Evolutionary conservation across 495 filamentous ascomycete genomes (phyloP), one percentile per base, ranked within the genome.

Genomic region (Lindgomyces ingoldianus): DNA sequence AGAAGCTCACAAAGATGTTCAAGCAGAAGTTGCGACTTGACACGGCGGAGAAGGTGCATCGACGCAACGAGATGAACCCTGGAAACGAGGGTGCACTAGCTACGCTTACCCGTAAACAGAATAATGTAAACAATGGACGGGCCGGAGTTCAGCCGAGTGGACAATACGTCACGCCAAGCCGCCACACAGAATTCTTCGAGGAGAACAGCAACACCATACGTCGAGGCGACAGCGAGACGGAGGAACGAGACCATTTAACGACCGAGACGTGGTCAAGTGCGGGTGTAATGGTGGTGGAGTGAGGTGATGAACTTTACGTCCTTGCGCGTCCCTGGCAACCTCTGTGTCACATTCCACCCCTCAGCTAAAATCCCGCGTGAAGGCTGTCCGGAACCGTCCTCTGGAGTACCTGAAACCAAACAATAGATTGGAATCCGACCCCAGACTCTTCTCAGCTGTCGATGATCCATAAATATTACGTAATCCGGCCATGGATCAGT

Each of bases 21-120:
- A 55, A 73, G n/a, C 48, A 70, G 65, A 71, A 77, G 58, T 71
- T 72, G 67, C 59, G 78, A 77, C 60, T 73, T 78, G 72, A 82
- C 77, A 73, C 79, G 76, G 73, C 81, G 75, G 78, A 75, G 73
- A 74, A 70, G 57, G 79, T 78, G 71, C 81, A 79, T 76, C n/a
- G n/a, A n/a, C n/a, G n/a, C n/a, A n/a, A n/a, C n/a, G n/a, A n/a
- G n/a, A n/a, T n/a, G n/a, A n/a, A n/a, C n/a, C n/a, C n/a, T n/a
- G n/a, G n/a, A n/a, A n/a, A n/a, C n/a, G n/a, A n/a, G n/a, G n/a
- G n/a, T n/a, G n/a, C n/a, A n/a, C 16, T 8, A 8, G n/a, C 44
- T 18, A n/a, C 44, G 44, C 44, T n/a, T 47, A 8, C 18, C 44
- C 44, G 6, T 4, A 68, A 52, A 19, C 42, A 29, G 65, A 22